phyloP scores from a whole-genome alignment of 2,329 filamentous ascomycete genomes.

The Pezicula neosporulosa region DNA sequence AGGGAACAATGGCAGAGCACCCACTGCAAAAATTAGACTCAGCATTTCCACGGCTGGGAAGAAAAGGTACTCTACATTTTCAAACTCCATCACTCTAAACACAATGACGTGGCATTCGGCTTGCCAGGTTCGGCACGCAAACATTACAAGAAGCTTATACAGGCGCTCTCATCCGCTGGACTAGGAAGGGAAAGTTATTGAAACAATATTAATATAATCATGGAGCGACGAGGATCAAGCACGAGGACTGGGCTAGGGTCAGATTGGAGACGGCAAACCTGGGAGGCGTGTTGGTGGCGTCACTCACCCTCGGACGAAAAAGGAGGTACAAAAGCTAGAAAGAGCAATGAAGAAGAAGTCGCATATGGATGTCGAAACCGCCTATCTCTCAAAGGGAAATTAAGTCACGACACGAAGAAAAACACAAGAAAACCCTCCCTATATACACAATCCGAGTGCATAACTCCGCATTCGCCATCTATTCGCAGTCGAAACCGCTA shows the following conservation, averaged over 20 bases:
- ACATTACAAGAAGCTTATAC: slow-evolving; percentile 96
- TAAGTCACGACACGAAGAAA: slow-evolving; percentile 87
- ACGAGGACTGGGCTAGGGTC: slow-evolving; percentile 92
- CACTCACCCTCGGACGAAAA: slow-evolving; percentile 94
- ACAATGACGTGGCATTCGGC: slow-evolving; percentile 93
- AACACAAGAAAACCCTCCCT: slow-evolving; percentile 85
- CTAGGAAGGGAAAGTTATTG: slow-evolving; percentile 83
- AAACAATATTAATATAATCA: slow-evolving; percentile 89
- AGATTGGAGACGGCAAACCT: slow-evolving; percentile 88
- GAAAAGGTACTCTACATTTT: slow-evolving; percentile 94
- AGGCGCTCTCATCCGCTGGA: slow-evolving; percentile 88
- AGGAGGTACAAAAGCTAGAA: slow-evolving; percentile 79
- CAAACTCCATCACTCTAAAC: slow-evolving; percentile 89
- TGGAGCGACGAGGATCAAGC: slow-evolving; percentile 74
- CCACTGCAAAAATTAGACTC: slow-evolving; percentile 89
- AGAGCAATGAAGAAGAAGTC: slow-evolving; percentile 79
- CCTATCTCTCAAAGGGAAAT: slow-evolving; percentile 82
- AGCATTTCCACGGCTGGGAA: slow-evolving; percentile 94
- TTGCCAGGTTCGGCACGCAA: slow-evolving; percentile 89
- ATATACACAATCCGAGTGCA: slow-evolving; percentile 89
- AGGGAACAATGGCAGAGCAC: slow-evolving; percentile 68
- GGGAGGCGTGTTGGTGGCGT: slow-evolving; percentile 99
- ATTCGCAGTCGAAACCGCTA: slow-evolving; percentile 88
- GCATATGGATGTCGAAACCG: slow-evolving; percentile 72
- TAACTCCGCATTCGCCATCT: slow-evolving; percentile 94